Base-by-base conservation (phyloP, 305 asterid species). In the Stenogyne calaminthoides region DNA sequence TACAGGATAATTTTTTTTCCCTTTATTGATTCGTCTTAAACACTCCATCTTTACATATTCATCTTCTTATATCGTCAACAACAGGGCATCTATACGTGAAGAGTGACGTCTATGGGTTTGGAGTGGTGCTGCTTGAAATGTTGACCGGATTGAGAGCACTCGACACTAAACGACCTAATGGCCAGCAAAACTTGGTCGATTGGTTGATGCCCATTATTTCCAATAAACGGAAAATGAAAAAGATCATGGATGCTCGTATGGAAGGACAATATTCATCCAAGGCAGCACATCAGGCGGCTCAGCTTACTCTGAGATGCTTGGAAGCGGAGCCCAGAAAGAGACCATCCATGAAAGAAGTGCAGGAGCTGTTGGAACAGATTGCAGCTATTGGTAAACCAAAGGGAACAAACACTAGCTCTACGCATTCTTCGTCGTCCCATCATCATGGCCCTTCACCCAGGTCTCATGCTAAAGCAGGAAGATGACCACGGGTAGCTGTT, bases 111-210 rank as follows among this genome's bases (percentile, higher is more conserved):
- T 88, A 87, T 62, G 88, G 91, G 9, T 88, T 85, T 29, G 95
- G 95, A 0, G 95, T 88, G 1, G 95, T 88, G 82, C 72, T 88
- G 72, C 89, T 88, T 3, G 92, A 88, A 76, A 74, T 88, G 67
- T 16, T 88, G 78, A 86, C 92, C 1, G 92, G 95, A 7, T 69
- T 80, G 67, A 74, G 88, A 69, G 88, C 91, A n/a, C 81, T 78
- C 3, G 87, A 88, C 69, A 61, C 67, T 3, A 79, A 49, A 55
- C 83, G 90, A 58, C 88, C 84, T 9, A 37, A 15, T 0, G 86
- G 85, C 49, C 76, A 80, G 81, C 81, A 74, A 16, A 85, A 73
- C 80, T 78, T 87, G 84, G 88, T 80, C 2, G 90, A 85, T 18
- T 88, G 86, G 86, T 15, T 66, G 75, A 85, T 72, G 61, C 95